Evolutionary conservation across 768 basidiomycete species (phyloP).

Genomic region (Trametes coccinea): DNA sequence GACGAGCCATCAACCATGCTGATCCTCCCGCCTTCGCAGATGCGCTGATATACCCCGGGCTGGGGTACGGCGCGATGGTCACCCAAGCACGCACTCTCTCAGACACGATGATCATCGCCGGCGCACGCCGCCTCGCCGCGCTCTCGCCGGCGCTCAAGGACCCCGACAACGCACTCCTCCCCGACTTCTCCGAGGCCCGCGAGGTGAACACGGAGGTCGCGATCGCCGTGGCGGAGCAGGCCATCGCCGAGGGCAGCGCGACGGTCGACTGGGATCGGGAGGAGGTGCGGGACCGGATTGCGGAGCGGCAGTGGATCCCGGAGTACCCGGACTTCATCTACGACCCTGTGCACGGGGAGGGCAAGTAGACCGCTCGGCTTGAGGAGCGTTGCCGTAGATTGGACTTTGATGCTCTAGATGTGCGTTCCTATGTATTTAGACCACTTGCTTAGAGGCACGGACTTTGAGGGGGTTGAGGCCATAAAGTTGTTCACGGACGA

Average conservation of each 20-base stretch:
- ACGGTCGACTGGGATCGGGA: constrained; percentile 58
- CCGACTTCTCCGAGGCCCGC: constrained; percentile 75
- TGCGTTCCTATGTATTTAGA: too few relatives aligned
- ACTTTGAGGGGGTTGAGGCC: too few relatives aligned
- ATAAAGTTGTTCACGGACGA: too few relatives aligned
- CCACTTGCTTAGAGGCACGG: too few relatives aligned
- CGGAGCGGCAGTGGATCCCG: constrained; percentile 60
- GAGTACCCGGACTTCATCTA: constrained; percentile 66
- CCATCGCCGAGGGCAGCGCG: constrained; percentile 70
- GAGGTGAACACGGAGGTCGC: constrained; percentile 79
- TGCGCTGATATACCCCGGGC: constrained; percentile 81
- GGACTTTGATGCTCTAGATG: too few relatives aligned
- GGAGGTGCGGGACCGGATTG: constrained; percentile 54
- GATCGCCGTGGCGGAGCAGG: constrained; percentile 76
- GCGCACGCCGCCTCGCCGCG: constrained; percentile 69
- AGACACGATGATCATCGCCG: constrained; percentile 88
- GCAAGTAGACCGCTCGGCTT: not conserved
- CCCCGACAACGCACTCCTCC: constrained; percentile 69
- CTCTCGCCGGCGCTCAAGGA: constrained; percentile 76
- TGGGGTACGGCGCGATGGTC: constrained; percentile 80
- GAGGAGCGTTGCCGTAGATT: not conserved
- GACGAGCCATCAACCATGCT: too few relatives aligned
- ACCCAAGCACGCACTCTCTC: constrained; percentile 63
- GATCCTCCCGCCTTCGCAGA: constrained; percentile 36
- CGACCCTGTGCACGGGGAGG: constrained; percentile 38